A percentile compares a stretch with the other conserved stretches of the same genome.
Conservation (phyloP, 495 filamentous ascomycete genomes). For the Aspergillus egyptiacus region DNA sequence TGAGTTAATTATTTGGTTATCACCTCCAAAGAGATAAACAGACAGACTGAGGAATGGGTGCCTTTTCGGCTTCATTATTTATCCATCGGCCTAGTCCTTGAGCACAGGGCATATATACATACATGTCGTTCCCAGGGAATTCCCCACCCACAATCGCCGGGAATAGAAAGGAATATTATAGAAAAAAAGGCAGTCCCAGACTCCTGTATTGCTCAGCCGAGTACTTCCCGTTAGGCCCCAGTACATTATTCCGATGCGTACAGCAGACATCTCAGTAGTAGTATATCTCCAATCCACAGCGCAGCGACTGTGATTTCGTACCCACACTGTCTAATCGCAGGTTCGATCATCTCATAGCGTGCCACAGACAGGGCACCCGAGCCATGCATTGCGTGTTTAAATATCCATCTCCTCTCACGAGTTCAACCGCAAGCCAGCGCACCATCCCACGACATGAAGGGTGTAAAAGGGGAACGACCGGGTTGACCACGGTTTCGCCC, state of each 20-base stretch:
- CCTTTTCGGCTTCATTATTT: neutral
- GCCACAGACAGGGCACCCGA: neutral
- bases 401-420: neutral
- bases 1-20: no score
- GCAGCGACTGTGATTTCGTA: neutral
- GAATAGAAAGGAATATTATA: constrained; percentile 1
- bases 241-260: neutral
- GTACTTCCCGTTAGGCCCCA: neutral
- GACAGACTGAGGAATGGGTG: no score
- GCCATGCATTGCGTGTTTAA: neutral
- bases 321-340: neutral
- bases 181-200: neutral
- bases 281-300: neutral
- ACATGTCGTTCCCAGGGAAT: neutral
- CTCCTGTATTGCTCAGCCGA: neutral
- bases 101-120: no score
- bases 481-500: neutral
- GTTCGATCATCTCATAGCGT: neutral
- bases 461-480: neutral
- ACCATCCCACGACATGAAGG: constrained; percentile 1
- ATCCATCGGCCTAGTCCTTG: neutral
- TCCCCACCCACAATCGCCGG: neutral
- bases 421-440: constrained; percentile 4
- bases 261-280: neutral
- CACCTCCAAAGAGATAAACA: no score